Evolutionary conservation across 805 yeast genomes (phyloP), one percentile per base, ranked within the genome.

Genomic region (Yarrowia sp.): DNA sequence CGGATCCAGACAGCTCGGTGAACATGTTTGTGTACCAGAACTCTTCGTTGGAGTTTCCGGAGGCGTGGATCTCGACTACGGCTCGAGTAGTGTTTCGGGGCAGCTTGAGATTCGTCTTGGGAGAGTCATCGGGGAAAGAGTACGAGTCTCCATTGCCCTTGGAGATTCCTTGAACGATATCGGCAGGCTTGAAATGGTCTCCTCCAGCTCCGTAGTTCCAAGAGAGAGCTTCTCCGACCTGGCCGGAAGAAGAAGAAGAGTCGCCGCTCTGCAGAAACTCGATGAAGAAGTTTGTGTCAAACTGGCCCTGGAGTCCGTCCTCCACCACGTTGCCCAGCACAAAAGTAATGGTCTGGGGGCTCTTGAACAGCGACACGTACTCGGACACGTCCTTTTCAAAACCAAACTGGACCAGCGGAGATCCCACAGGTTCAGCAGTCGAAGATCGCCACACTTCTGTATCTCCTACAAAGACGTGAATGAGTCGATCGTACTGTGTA

Each of bases 391-490:
- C 96, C 71, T 88, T 90, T 32, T 81, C 77, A 64, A 81, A 76
- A 26, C 88, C 83, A 68, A 78, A 82, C 26, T 66, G 48, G 4
- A 66, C 64, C 48, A 64, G 58, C 12, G 61, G 56, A 24, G 69
- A 65, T 35, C 62, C 62, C 8, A 68, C 84, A 0, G 96, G 96
- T 74, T 90, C 96, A 16, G 89, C 85, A 2, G 96, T 91, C 2
- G 93, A 87, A 0, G 90, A 85, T 74, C 96, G 82, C 96, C 96
- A 90, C 41, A 90, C 77, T 67, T 89, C 89, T 16, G 81, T 78
- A 33, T 86, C 89, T 17, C 73, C 77, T 10, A 77, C 26, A 56
- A 72, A 76, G 11, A 78, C 52, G 59, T 75, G 76, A n/a, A 71
- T 76, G 66, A 77, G 68, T 17, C 80, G 72, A 67, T 77, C 80